phyloP scores from a whole-genome alignment of 2,329 filamentous ascomycete species.

The Huntiella savannae region DNA sequence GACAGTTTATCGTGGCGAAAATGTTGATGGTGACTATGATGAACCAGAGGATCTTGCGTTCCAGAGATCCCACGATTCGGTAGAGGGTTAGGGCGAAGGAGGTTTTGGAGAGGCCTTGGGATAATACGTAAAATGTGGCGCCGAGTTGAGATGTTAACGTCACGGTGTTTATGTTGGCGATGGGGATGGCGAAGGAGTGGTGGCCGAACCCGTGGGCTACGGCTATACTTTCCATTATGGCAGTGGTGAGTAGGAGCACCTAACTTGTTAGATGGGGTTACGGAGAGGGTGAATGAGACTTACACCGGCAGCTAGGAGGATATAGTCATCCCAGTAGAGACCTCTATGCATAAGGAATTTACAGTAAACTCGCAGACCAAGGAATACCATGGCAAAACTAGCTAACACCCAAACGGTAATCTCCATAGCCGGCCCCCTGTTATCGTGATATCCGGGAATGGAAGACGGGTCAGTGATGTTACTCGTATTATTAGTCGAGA shows the following conservation, averaged over 20 bases:
- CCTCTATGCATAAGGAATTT: conserved; percentile 19
- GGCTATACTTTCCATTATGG: conserved; percentile 9
- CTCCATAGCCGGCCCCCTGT: conserved; percentile 5
- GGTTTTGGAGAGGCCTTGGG: conserved; percentile 13
- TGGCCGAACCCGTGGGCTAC: conserved; percentile 12
- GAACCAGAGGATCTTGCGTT: conserved; percentile 15
- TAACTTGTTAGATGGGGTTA: neutral
- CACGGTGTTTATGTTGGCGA: neutral
- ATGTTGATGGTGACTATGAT: conserved; percentile 15
- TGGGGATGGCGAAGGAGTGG: conserved; percentile 11
- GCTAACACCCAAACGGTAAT: conserved; percentile 9
- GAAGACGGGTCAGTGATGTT: neutral
- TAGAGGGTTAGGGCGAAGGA: conserved; percentile 17
- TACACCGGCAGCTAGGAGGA: conserved; percentile 18
- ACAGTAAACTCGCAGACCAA: conserved; percentile 20
- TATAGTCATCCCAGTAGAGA: conserved; percentile 21
- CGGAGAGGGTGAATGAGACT: neutral
- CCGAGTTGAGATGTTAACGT: conserved; percentile 1
- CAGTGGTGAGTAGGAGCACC: neutral
- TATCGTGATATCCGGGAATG: conserved; percentile 5
- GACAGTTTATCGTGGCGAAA: conserved; percentile 13
- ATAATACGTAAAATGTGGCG: conserved; percentile 4
- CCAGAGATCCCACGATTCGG: conserved; percentile 14
- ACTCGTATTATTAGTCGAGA: neutral
- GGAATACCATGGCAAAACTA: conserved; percentile 7